Conservation (phyloP, 2,329 filamentous ascomycete genomes). For the Rhynchosporium agropyri region DNA sequence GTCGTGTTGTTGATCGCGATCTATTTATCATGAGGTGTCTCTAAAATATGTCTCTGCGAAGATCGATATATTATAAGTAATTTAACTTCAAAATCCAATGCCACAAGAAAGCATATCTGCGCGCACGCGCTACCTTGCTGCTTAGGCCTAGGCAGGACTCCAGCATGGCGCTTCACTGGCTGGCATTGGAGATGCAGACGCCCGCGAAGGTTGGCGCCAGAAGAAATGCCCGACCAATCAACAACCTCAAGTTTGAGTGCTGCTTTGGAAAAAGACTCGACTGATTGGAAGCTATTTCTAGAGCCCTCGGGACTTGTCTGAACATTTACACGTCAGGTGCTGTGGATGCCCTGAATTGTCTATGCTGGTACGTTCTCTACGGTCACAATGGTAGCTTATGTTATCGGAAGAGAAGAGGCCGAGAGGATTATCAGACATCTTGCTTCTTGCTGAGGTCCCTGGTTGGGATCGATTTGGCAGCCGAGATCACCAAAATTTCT, state of each 20-base stretch:
- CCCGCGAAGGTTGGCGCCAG: slow-evolving; percentile 11
- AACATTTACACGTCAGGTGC: neutral
- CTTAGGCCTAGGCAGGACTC: neutral
- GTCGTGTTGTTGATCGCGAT: neutral
- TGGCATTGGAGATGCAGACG: neutral
- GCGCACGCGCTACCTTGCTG: slow-evolving; percentile 9
- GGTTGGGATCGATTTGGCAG: no score
- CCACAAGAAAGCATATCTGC: slow-evolving; percentile 7
- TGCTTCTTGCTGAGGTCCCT: no score
- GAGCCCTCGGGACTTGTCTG: neutral
- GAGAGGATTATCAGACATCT: no score
- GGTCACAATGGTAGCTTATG: neutral
- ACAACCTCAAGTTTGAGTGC: neutral
- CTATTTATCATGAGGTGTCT: neutral
- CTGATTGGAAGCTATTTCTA: slow-evolving; percentile 4
- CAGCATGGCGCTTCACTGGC: slow-evolving; percentile 11
- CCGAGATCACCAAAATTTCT: no score
- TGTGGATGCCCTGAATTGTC: no score
- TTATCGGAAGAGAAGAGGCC: neutral
- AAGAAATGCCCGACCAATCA: neutral
- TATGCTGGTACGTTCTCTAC: no score
- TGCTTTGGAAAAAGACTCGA: slow-evolving; percentile 5
- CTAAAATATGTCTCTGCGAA: neutral
- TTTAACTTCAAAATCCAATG: neutral
- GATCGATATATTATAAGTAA: neutral